Evolutionary conservation across 2,329 filamentous ascomycete genomes (phyloP), one percentile per base, ranked within the genome.

Genomic region (Drechslerella coelobrocha): DNA sequence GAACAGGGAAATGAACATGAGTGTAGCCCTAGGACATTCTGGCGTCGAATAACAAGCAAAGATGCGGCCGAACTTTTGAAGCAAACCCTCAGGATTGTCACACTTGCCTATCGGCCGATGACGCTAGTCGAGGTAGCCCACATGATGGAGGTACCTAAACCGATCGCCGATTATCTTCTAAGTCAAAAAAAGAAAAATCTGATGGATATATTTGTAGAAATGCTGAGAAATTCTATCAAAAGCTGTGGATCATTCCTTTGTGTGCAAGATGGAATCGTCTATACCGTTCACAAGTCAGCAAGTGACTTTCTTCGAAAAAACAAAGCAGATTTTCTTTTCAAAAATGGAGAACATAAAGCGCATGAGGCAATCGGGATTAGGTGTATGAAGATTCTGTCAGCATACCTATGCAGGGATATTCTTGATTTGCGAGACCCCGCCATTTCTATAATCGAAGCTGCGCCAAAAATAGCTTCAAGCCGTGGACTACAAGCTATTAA

Each of bases 201-300:
- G 17, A 23, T 3, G 21, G 24, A 14, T 2, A 14, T 26, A 37
- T 21, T 54, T 17, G 21, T 54, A 4, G 27, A 21, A n/a, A 37
- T 26, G n/a, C 8, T 54, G 14, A 7, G 51, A 21, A 17, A 26
- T 14, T 10, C 24, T 27, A 21, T 39, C 3, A 19, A 9, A 2
- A 27, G 39, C 12, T 54, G 17, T 24, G 51, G 51, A 10, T 54
- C 51, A 6, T 54, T 54, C 19, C 27, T 54, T 14, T 21, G 27
- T 19, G 21, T 34, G 19, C 51, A 54, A 21, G 21, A 39, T 39
- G 51, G 29, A 23, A 24, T 9, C 4, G 23, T 54, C n/a, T 14
- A 54, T 39, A 37, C 39, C 19, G 19, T 54, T 9, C 51, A 54
- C n/a, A 54, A 54, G 31, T 54, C 51, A 9, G 51, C 29, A 10